Evolutionary conservation across 805 yeast genomes (phyloP), one percentile per base, ranked within the genome.

Genomic region (Saccharomyces eubayanus): DNA sequence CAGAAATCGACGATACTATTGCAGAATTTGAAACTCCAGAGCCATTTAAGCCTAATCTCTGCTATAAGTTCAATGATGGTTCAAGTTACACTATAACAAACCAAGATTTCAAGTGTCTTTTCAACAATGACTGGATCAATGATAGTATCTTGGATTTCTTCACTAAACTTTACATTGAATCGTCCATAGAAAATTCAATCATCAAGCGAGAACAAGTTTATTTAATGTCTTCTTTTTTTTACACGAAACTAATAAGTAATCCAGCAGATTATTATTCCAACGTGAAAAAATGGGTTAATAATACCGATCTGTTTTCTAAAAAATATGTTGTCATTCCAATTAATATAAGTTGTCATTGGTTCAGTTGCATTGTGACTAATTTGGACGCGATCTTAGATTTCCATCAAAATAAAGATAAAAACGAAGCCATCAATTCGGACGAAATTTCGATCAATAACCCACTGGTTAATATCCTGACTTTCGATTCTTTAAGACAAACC

Each of bases 71-170:
- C 61, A 65, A 70, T 28, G 85, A 83, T 59, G 78, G 77, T 5
- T 76, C 80, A 45, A 67, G 71, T 1, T 77, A 87, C 58, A 77
- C 78, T 4, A 78, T 92, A 8, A 76, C 83, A 0, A 78, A 81
- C 55, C 76, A 80, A 41, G 99, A 94, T 65, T 89, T 87, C 67
- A 81, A 80, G 57, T 86, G 97, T 47, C 75, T 92, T 9, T 83
- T 84, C 63, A 84, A 85, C 54, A 83, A 84, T 48, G 88, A 87
- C 57, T 92, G 96, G 91, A 80, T 94, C 49, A 92, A 94, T 71
- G 99, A 94, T 64, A 80, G 86, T 0, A 74, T 94, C 50, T 84
- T 94, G 53, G 96, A 89, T 67, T 92, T 92, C 65, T 90, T 88
- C 62, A 74, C 89, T 29, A 81, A 80, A 54, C 85, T 76, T 63